A percentile compares a stretch with the other conserved stretches of the same genome.
phyloP scores from a whole-genome alignment of 2,329 filamentous ascomycete genomes.

The Didymella keratinophila region DNA sequence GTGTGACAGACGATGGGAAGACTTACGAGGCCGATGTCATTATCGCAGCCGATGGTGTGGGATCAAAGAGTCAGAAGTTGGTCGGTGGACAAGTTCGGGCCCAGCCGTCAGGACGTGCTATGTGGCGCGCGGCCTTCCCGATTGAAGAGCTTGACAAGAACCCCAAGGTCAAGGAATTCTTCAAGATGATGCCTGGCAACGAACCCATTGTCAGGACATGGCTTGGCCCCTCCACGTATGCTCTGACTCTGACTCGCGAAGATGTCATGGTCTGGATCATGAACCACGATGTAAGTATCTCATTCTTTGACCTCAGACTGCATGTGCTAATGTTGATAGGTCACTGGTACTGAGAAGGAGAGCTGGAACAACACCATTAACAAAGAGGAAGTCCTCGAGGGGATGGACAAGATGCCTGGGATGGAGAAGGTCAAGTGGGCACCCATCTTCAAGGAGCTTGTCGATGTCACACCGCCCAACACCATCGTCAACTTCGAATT shows the following conservation, averaged over 20 bases:
- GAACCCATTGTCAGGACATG: conserved; percentile 58
- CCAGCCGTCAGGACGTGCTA: conserved; percentile 49
- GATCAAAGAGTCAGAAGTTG: conserved; percentile 56
- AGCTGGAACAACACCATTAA: conserved; percentile 59
- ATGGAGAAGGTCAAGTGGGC: conserved; percentile 54
- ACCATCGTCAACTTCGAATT: conserved; percentile 61
- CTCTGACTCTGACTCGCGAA: conserved; percentile 55
- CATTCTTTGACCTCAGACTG: not conserved
- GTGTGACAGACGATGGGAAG: conserved; percentile 51
- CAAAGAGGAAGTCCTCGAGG: conserved; percentile 54
- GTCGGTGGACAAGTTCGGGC: conserved; percentile 56
- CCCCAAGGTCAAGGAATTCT: conserved; percentile 57
- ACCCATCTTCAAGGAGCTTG: conserved; percentile 56
- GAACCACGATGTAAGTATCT: conserved; percentile 54
- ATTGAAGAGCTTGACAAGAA: conserved; percentile 56
- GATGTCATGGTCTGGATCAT: conserved; percentile 61
- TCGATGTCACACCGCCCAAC: conserved; percentile 54
- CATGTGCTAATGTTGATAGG: conserved; percentile 37
- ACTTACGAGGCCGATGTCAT: conserved; percentile 54
- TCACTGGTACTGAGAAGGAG: conserved; percentile 55
- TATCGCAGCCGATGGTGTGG: conserved; percentile 54
- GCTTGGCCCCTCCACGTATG: conserved; percentile 55
- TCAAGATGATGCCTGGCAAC: conserved; percentile 53
- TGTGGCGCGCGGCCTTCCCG: conserved; percentile 54
- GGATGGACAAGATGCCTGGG: conserved; percentile 56